Base-by-base conservation (phyloP, 2,329 filamentous ascomycete genomes). In the Rutstroemia sydowiana region DNA sequence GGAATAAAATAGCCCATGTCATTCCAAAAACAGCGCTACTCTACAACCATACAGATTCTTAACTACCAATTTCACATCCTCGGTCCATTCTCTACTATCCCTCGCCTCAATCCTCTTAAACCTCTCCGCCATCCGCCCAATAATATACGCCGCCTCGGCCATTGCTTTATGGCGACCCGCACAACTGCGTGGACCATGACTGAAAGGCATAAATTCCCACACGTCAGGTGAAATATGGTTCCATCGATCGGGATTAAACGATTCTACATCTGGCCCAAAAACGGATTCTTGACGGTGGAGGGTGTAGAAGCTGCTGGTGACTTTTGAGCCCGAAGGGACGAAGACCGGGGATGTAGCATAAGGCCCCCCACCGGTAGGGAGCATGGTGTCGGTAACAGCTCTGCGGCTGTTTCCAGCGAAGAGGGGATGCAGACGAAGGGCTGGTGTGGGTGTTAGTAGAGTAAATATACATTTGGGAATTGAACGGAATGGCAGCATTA, bases 201-300 rank as follows among this genome's bases (percentile, higher is more conserved):
- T 87, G 62, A 92, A 92, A 0, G 85, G 84, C 42, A 87, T 45
- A 23, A 50, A 47, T 43, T 84, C 54, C 88, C 88, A 0, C 83
- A 81, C 31, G 77, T 77, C 71, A 86, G 88, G 68, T 89, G 85
- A 43, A 77, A 69, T 34, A 2, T 18, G 3, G 23, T 65, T 66
- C 87, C 87, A 93, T 21, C 88, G 74, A 68, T 88, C 86, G 0
- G 88, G 88, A 5, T 76, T 72, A 69, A 89, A 93, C 1, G 78
- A 73, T 8, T 86, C 79, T 0, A 81, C 84, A 54, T 88, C 83
- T 0, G 75, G 63, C 1, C 85, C 86, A 85, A 85, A 90, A 59
- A 89, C 40, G 8, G 18, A 28, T 18, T 31, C 16, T 3, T 51
- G 21, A 18, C 48, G 26, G 31, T 51, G 42, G 2, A 54, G 26